Base-by-base conservation (phyloP, 2,329 filamentous ascomycete genomes). In the Keithomyces neogunnii region DNA sequence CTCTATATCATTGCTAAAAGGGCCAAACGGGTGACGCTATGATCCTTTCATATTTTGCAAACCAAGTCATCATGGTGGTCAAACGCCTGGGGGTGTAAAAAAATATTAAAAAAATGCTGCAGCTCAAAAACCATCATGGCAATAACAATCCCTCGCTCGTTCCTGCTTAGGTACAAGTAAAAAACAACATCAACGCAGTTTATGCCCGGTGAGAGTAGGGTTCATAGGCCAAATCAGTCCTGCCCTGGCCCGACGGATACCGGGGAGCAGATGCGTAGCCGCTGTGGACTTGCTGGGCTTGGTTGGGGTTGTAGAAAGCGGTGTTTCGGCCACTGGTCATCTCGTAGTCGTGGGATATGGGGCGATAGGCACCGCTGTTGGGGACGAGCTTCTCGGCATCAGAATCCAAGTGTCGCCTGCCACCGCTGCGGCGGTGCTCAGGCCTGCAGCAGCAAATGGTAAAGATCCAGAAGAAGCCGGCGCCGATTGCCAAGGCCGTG, bases 371-470 rank as follows among this genome's bases (percentile, higher is more conserved):
- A 8, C 68, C 66, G 50, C 68, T 66, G 49, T 69, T 58, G n/a
- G 72, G 67, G 8, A 75, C 60, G 45, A 74, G 67, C 72, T 82
- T 81, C 72, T 82, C 78, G 65, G 62, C 65, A 53, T 76, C 72
- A 46, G 59, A 59, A 49, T 60, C 56, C 55, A 46, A 10, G 31
- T 59, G 57, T 56, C 65, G 62, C 61, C 63, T 64, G 55, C 56
- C 50, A 56, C 65, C 60, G 56, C 66, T 66, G 52, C 56, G 56
- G 55, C 60, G 58, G 51, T 55, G 56, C 51, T 70, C 68, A 11
- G 68, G 68, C 60, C 89, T 88, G 60, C 91, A 96, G 82, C 91
- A 97, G 85, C 92, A 97, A 62, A 87, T 80, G 68, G 84, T 89
- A 68, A 95, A 82, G 63, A 91, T 73, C 92, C 93, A 97, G 85